These are phyloP conservation scores for Physcomitrium patens DNA, from an alignment of 225 moss, liverwort and hornwort species.

Conservation along the genomic window DNA sequence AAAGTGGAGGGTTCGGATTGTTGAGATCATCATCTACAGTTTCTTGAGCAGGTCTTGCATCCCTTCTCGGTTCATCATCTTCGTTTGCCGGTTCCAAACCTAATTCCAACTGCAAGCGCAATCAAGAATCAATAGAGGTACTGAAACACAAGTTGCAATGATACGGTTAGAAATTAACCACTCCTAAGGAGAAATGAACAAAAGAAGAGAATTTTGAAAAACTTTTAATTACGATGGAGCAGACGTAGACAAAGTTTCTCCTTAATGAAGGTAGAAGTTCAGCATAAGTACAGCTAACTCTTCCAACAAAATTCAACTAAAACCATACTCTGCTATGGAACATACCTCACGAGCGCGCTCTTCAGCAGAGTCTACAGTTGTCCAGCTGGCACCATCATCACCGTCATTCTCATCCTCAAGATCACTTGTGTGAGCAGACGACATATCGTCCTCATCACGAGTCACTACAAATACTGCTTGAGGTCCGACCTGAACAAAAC, in stretches of 20 bases:
- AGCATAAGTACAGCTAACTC: too few species aligned
- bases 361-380: conserved; percentile 80
- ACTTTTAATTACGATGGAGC: conserved; percentile 7
- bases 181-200: background rate
- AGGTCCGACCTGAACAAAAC: conserved; percentile 75
- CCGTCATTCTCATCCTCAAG: conserved; percentile 66
- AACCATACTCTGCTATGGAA: conserved; percentile 8
- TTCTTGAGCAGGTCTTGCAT: conserved; percentile 33
- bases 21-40: conserved; percentile 43
- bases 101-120: conserved; percentile 54
- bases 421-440: conserved; percentile 87
- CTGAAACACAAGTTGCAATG: conserved; percentile 9
- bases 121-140: conserved; percentile 29
- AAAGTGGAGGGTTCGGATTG: conserved; percentile 38
- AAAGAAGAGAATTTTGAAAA: background rate
- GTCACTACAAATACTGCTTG: conserved; percentile 85
- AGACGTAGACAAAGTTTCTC: conserved; percentile 16
- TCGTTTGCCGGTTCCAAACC: conserved; percentile 40
- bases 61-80: conserved; percentile 43
- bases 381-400: conserved; percentile 94
- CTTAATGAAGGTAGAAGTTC: conserved; percentile 6
- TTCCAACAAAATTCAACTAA: conserved; percentile 2
- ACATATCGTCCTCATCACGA: conserved; percentile 87
- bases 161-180: background rate
- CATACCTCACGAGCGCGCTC: conserved; percentile 62